Percentiles rank a stretch among this genome's conserved stretches.
Evolutionary conservation across 2,329 filamentous ascomycete species (phyloP).

Genomic region (Diplodia scrobiculata): DNA sequence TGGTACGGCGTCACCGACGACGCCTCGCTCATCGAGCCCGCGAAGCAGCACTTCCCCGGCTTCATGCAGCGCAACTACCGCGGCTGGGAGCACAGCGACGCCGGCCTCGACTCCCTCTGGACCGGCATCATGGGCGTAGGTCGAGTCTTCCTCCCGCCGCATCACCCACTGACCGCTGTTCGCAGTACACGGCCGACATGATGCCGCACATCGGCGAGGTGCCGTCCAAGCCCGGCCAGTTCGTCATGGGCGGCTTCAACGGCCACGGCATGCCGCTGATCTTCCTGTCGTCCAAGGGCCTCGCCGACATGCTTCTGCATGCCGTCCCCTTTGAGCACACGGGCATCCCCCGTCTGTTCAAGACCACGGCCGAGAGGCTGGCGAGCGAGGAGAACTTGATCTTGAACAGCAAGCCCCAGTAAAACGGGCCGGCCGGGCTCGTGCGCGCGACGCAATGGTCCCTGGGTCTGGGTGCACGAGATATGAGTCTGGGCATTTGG

Average conservation of each 20-base stretch:
- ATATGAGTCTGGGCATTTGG: background rate
- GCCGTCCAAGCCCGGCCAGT: conserved; percentile 47
- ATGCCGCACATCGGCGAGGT: conserved; percentile 51
- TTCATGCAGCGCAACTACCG: conserved; percentile 55
- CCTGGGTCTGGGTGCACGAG: background rate
- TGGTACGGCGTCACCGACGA: conserved; percentile 56
- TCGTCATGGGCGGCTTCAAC: conserved; percentile 54
- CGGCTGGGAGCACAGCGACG: conserved; percentile 53
- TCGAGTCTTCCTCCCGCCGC: background rate
- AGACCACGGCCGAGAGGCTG: conserved; percentile 40
- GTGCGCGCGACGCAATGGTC: too few species aligned
- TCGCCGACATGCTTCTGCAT: conserved; percentile 48
- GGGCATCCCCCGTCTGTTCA: conserved; percentile 45
- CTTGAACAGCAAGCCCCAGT: conserved; percentile 23
- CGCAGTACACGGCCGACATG: conserved; percentile 45
- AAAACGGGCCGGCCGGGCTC: too few species aligned
- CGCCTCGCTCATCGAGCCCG: conserved; percentile 47
- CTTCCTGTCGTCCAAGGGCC: conserved; percentile 46
- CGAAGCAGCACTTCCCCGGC: conserved; percentile 50
- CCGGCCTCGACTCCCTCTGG: conserved; percentile 47
- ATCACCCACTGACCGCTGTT: conserved; percentile 44
- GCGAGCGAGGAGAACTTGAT: conserved; percentile 21
- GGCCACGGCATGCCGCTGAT: conserved; percentile 58
- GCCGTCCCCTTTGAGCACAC: conserved; percentile 41
- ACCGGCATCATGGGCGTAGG: conserved; percentile 46